These are phyloP conservation scores for Geranium rotundifolium DNA, from an alignment of 345 rosid genomes.

Conservation along the genomic window DNA sequence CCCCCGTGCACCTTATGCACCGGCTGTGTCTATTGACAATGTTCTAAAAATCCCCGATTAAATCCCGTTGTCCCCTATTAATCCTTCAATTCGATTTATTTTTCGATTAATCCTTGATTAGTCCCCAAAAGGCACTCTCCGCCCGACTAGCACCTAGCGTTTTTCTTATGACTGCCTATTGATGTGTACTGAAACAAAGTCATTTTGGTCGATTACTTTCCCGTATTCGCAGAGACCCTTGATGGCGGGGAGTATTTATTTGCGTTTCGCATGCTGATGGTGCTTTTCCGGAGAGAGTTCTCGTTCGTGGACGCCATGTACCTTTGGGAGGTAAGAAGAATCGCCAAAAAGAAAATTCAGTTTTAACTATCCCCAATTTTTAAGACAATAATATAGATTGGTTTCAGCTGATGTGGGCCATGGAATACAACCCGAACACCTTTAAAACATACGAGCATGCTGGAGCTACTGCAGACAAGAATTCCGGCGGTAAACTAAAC, in stretches of 20 bases:
- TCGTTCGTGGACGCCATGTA: constrained; percentile 73
- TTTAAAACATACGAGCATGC: constrained; percentile 50
- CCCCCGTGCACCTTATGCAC: too few species aligned
- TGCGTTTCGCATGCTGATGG: constrained; percentile 96
- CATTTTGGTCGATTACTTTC: constrained; percentile 3
- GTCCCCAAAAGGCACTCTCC: too few species aligned
- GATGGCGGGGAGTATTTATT: constrained; percentile 90
- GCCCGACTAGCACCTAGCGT: too few species aligned
- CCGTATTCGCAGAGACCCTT: constrained; percentile 54
- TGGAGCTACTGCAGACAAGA: constrained; percentile 3
- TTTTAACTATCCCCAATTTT: constrained; percentile 5
- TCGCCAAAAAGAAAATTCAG: neutral
- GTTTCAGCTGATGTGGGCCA: constrained; percentile 91
- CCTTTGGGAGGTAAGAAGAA: constrained; percentile 86
- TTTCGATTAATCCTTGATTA: too few species aligned
- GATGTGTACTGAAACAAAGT: constrained; percentile 1
- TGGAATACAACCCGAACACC: constrained; percentile 90
- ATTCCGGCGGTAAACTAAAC: constrained; percentile 14
- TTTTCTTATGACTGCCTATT: too few species aligned
- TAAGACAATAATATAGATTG: constrained; percentile 21
- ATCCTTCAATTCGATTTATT: too few species aligned
- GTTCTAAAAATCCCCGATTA: too few species aligned
- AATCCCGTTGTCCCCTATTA: too few species aligned
- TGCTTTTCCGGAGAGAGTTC: constrained; percentile 90
- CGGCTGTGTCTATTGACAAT: too few species aligned